These are phyloP conservation scores for Galerina marginata DNA, from an alignment of 768 basidiomycete species.

Conservation along the genomic window DNA sequence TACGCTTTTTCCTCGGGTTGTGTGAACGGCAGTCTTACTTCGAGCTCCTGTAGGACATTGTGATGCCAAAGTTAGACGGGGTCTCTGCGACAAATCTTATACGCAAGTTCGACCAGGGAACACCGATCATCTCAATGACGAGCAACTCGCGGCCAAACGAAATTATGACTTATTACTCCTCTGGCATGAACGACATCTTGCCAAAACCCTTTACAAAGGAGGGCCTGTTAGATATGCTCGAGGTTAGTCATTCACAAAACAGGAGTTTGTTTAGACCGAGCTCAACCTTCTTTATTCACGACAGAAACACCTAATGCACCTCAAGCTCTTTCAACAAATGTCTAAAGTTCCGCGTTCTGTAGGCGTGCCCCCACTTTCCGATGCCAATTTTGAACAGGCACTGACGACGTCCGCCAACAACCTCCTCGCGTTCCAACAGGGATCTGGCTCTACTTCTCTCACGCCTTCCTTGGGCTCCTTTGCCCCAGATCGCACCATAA, in stretches of 20 bases:
- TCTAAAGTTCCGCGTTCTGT: conserved; percentile 66
- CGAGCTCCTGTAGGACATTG: conserved; percentile 72
- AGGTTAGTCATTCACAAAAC: conserved; percentile 50
- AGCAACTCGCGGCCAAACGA: conserved; percentile 92
- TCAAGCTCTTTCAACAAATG: conserved; percentile 85
- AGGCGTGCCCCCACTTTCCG: conserved; percentile 68
- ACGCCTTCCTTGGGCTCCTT: conserved; percentile 8
- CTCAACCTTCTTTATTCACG: neutral
- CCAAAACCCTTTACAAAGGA: conserved; percentile 98
- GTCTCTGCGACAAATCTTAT: conserved; percentile 92
- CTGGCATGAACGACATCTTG: conserved; percentile 96
- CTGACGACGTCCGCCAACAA: conserved; percentile 38
- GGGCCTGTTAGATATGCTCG: conserved; percentile 89
- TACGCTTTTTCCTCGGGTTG: conserved; percentile 41
- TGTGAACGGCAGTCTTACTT: conserved; percentile 10
- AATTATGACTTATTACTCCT: conserved; percentile 88
- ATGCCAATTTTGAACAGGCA: conserved; percentile 58
- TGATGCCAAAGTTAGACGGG: conserved; percentile 90
- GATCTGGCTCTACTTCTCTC: conserved; percentile 12
- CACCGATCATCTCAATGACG: conserved; percentile 99
- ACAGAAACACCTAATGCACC: conserved; percentile 86
- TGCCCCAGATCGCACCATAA: conserved; percentile 1
- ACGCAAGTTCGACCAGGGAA: conserved; percentile 92
- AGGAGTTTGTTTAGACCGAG: neutral
- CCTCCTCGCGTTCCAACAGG: conserved; percentile 17